Conservation (phyloP, 352 stramenopile species). For the Globisporangium splendens region DNA sequence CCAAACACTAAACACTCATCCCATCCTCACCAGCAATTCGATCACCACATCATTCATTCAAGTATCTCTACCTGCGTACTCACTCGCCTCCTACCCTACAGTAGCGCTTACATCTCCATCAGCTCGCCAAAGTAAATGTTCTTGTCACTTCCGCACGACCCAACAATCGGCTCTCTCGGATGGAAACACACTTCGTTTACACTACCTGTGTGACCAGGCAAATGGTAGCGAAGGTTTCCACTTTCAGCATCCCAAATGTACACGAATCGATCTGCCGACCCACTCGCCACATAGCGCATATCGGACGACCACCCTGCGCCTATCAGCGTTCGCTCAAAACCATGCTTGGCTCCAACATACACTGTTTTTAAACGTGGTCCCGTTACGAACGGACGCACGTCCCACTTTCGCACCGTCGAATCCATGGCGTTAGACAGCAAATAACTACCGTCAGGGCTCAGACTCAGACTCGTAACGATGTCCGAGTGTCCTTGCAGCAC, state of each 20-base stretch:
- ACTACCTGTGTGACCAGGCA: slow-evolving; percentile 92
- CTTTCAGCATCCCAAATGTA: slow-evolving; percentile 95
- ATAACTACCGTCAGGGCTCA: slow-evolving; percentile 92
- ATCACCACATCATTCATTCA: background rate
- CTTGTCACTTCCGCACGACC: slow-evolving; percentile 85
- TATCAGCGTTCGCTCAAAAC: slow-evolving; percentile 92
- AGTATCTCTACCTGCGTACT: background rate
- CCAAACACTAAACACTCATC: no score
- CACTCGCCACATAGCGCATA: slow-evolving; percentile 83
- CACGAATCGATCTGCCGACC: slow-evolving; percentile 90
- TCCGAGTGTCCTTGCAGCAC: slow-evolving; percentile 91
- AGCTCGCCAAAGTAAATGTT: slow-evolving; percentile 84
- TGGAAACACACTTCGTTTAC: slow-evolving; percentile 95
- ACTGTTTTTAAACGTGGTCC: slow-evolving; percentile 50
- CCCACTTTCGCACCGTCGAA: slow-evolving; percentile 89
- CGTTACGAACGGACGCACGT: slow-evolving; percentile 89
- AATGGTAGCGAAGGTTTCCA: slow-evolving; percentile 88
- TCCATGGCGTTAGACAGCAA: slow-evolving; percentile 96
- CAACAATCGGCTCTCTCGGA: slow-evolving; percentile 77
- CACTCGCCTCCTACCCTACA: background rate
- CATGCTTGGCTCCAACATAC: slow-evolving; percentile 87
- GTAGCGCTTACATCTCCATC: slow-evolving; percentile 32
- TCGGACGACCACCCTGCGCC: slow-evolving; percentile 89
- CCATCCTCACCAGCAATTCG: no score
- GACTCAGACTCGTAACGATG: slow-evolving; percentile 91